Evolutionary conservation across 208 protist species (phyloP), one percentile per base, ranked within the genome.

Genomic region (Porcisia hertigi): DNA sequence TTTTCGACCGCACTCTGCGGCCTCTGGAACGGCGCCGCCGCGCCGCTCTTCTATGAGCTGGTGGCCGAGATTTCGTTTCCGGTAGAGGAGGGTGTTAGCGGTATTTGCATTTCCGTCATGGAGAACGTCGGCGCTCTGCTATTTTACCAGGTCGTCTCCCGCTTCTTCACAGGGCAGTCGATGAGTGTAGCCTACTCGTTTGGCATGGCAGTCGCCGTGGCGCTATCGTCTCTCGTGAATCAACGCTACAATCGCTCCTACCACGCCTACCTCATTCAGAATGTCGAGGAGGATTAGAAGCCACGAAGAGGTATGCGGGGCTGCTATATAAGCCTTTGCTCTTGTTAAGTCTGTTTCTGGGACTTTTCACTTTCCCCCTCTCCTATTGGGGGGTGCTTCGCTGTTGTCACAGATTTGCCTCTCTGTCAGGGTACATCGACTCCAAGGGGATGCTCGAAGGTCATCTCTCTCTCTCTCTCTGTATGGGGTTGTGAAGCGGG

Each of bases 111-210:
- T 52, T 95, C 90, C 53, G 76, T 95, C 71, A 89, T 90, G 74
- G 92, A 96, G 71, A 96, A 96, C 78, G 72, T 93, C 47, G 92
- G 92, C 2, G 92, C 92, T 12, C 82, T 96, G 16, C 62, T 95
- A 7, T 92, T 96, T 76, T 94, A 94, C 67, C 90, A 96, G 80
- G 75, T 94, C 14, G 86, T 96, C 18, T 93, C 89, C 2, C 77
- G 82, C 45, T 85, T 92, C 65, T 95, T 93, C 79, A 71, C 58
- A 0, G 89, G 86, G 0, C 84, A 96, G 79, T 90, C 83, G 18
- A 93, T 96, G 90, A 94, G 86, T 67, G 81, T 93, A 20, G 92
- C 92, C 30, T 96, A 94, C 76, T 92, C 92, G 4, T 88, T 92
- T 53, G 92, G 92, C 60, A 96, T 96, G 90, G 87, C 86, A 41